Evolutionary conservation across 164 flowering plant species (phyloP), one percentile per base, ranked within the genome.

Genomic region (Cinnamomum micranthum): DNA sequence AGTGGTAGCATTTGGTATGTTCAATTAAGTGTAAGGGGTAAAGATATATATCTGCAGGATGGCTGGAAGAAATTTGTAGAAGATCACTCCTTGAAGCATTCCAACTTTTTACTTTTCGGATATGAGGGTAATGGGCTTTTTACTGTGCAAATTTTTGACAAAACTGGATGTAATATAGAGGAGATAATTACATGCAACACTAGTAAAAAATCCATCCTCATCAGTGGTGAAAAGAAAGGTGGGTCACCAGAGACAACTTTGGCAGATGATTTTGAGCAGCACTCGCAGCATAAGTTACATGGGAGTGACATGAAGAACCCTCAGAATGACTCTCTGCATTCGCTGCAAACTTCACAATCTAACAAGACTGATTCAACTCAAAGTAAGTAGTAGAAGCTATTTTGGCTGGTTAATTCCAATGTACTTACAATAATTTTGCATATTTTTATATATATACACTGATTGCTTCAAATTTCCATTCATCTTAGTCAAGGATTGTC

Each of bases 111-210:
- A 71, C 88, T 91, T 69, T 87, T 92, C 33, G 81, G 87, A 79
- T 86, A 92, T 76, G 82, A 87, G 77, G 91, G 92, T 19, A 70
- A 83, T 76, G 78, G 83, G 81, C 73, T 82, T 59, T 91, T 91
- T 66, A 74, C 81, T 2, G 90, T 91, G 64, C 87, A 85, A 77
- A 77, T 89, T 68, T 92, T 88, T 78, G 94, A 88, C 76, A 68
- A 63, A 71, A 87, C 82, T 81, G 72, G 85, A n/a, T 89, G 94
- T 78, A 93, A 90, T 83, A 89, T 85, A 77, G 87, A 89, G 73
- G 79, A 78, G 62, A 86, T 87, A 19, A 81, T 84, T 80, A n/a
- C 20, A 71, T 77, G 80, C 86, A 52, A 68, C 52, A 58, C 35
- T 68, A 64, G 19, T 28, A 35, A 55, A 62, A 14, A 27, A 22